phyloP scores from a whole-genome alignment of 2,329 filamentous ascomycete genomes.

The Apiospora pterosperma region DNA sequence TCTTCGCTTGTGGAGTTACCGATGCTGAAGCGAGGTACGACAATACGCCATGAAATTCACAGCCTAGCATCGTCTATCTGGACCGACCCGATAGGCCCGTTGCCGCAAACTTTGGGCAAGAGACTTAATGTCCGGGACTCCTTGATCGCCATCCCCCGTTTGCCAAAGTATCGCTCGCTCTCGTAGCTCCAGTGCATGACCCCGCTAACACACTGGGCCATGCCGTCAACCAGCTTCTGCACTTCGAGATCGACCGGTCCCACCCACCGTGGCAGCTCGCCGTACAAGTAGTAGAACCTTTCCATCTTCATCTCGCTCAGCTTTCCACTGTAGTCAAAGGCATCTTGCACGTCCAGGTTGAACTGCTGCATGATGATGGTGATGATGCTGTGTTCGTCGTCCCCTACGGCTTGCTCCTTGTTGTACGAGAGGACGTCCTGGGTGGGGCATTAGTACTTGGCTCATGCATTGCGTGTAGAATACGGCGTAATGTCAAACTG shows the following conservation, averaged over 20 bases:
- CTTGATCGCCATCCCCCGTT: slow-evolving; percentile 13
- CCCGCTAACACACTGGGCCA: slow-evolving; percentile 19
- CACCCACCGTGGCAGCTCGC: slow-evolving; percentile 11
- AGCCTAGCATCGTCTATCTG: background rate
- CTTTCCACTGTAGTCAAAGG: slow-evolving; percentile 10
- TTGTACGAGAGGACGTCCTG: slow-evolving; percentile 27
- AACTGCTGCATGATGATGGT: slow-evolving; percentile 21
- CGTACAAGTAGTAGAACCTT: slow-evolving; percentile 13
- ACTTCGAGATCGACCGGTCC: slow-evolving; percentile 14
- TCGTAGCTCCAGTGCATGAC: slow-evolving; percentile 22
- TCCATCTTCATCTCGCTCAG: slow-evolving; percentile 9
- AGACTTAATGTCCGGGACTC: slow-evolving; percentile 8
- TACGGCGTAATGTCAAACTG: background rate
- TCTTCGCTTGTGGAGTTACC: too few relatives aligned
- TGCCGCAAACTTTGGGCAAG: slow-evolving; percentile 4
- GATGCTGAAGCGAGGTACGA: too few relatives aligned
- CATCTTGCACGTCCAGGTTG: slow-evolving; percentile 10
- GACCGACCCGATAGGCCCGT: background rate
- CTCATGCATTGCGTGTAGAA: background rate
- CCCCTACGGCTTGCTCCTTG: slow-evolving; percentile 21
- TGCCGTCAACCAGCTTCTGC: slow-evolving; percentile 12
- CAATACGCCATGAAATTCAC: too few relatives aligned
- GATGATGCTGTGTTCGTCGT: slow-evolving; percentile 28
- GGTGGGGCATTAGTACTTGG: background rate
- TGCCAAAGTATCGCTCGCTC: slow-evolving; percentile 19